Evolutionary conservation across 2,329 filamentous ascomycete genomes (phyloP).

Genomic region (Pseudocercospora ulei): DNA sequence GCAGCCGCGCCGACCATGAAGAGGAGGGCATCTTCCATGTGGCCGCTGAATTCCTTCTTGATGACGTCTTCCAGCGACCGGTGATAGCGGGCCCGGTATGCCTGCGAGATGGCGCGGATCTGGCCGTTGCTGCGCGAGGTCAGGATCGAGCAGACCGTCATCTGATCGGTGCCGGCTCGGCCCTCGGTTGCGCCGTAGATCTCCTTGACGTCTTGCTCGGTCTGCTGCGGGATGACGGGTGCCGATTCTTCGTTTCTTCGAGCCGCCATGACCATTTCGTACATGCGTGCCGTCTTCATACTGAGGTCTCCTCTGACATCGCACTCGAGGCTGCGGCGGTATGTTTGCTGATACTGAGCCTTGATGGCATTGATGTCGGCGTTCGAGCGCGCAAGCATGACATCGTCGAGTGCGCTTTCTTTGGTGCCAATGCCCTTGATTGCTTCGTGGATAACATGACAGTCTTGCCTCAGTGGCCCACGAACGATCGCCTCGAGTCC

Average conservation of each 20-base stretch:
- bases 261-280: slow-evolving; percentile 68
- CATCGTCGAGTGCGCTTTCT: slow-evolving; percentile 73
- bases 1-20: slow-evolving; percentile 66
- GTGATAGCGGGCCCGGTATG: slow-evolving; percentile 65
- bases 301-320: slow-evolving; percentile 72
- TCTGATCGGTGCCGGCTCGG: slow-evolving; percentile 55
- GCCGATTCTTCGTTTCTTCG: slow-evolving; percentile 66
- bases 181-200: slow-evolving; percentile 69
- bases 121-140: slow-evolving; percentile 68
- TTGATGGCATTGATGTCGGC: slow-evolving; percentile 85
- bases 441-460: slow-evolving; percentile 58
- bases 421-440: slow-evolving; percentile 78
- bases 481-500: slow-evolving; percentile 64
- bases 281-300: slow-evolving; percentile 76
- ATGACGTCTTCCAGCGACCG: slow-evolving; percentile 63
- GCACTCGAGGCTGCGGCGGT: slow-evolving; percentile 55
- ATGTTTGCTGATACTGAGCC: slow-evolving; percentile 59
- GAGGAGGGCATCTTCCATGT: slow-evolving; percentile 79
- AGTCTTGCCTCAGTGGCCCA: slow-evolving; percentile 71
- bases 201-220: slow-evolving; percentile 65
- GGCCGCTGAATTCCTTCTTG: slow-evolving; percentile 74
- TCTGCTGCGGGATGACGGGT: slow-evolving; percentile 60
- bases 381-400: slow-evolving; percentile 72
- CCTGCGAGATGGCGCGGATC: slow-evolving; percentile 66
- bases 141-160: slow-evolving; percentile 69